A percentile compares a stretch with the other conserved stretches of the same genome.
These are phyloP conservation scores for Boletales sp. DNA, from an alignment of 768 basidiomycete species.

Conservation along the genomic window DNA sequence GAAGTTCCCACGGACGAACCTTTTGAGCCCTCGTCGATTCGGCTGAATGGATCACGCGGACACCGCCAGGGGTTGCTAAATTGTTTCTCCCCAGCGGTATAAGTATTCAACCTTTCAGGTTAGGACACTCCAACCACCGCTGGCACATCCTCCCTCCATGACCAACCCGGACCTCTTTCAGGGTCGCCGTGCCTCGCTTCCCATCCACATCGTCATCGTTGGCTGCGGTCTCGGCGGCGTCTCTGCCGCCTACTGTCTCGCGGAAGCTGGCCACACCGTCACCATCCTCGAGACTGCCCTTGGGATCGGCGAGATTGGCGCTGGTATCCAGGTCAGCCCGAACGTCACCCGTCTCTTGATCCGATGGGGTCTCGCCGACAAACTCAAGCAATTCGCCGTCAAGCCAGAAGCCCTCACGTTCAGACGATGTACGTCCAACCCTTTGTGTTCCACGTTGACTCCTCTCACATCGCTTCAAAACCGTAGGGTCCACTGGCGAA, in stretches of 20 bases:
- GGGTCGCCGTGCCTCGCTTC: constrained; percentile 19
- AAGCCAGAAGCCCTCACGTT: constrained; percentile 38
- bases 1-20: too few species aligned
- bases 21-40: too few species aligned
- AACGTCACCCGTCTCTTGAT: constrained; percentile 45
- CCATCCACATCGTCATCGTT: constrained; percentile 41
- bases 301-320: constrained; percentile 43
- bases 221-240: constrained; percentile 53
- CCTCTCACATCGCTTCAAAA: not conserved
- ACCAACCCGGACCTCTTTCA: constrained; percentile 13
- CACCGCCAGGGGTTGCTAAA: too few species aligned
- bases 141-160: too few species aligned
- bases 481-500: constrained; percentile 31
- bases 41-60: too few species aligned
- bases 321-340: constrained; percentile 46
- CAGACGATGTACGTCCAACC: constrained; percentile 37
- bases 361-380: constrained; percentile 47
- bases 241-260: constrained; percentile 42
- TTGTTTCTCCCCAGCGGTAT: too few species aligned
- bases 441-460: not conserved
- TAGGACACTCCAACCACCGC: too few species aligned
- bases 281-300: constrained; percentile 44
- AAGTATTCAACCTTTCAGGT: too few species aligned
- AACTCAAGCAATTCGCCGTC: constrained; percentile 36
- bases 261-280: constrained; percentile 45